Percentiles rank a stretch among this genome's conserved stretches.
Evolutionary conservation across 805 yeast genomes (phyloP).

Genomic region (Jamesozyma gamospora): DNA sequence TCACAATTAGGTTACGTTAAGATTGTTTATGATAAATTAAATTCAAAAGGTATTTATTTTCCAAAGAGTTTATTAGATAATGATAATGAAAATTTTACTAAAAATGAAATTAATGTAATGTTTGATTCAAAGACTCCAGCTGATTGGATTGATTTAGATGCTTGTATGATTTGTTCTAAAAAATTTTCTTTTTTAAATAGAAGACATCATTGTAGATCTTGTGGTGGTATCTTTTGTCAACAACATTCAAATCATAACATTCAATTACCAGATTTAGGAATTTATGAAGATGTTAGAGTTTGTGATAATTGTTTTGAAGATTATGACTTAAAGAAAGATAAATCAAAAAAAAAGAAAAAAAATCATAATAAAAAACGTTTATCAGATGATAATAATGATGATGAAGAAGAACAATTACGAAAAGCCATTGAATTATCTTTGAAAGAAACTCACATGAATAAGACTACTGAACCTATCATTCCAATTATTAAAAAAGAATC

Average conservation of each 20-base stretch:
- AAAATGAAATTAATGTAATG: slow-evolving; percentile 33
- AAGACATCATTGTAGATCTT: slow-evolving; percentile 93
- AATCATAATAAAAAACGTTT: slow-evolving; percentile 13
- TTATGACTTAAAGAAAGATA: slow-evolving; percentile 33
- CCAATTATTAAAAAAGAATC: slow-evolving; percentile 13
- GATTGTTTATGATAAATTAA: slow-evolving; percentile 48
- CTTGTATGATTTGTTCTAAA: slow-evolving; percentile 87
- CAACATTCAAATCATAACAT: slow-evolving; percentile 66
- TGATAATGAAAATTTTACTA: not conserved
- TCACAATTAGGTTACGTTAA: slow-evolving; percentile 56
- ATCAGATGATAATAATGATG: slow-evolving; percentile 33
- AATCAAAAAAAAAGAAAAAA: slow-evolving; percentile 9
- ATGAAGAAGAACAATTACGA: slow-evolving; percentile 68
- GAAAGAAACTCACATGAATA: slow-evolving; percentile 34
- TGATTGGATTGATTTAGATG: slow-evolving; percentile 93
- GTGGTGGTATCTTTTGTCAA: slow-evolving; percentile 91
- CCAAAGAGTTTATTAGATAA: slow-evolving; percentile 33
- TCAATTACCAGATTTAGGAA: slow-evolving; percentile 76
- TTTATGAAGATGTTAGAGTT: slow-evolving; percentile 80
- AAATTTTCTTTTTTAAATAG: slow-evolving; percentile 74
- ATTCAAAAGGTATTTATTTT: slow-evolving; percentile 54
- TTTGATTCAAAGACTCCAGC: slow-evolving; percentile 91
- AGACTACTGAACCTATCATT: slow-evolving; percentile 20
- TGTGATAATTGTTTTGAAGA: slow-evolving; percentile 82
- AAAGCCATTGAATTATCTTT: slow-evolving; percentile 74